phyloP scores from a whole-genome alignment of 768 basidiomycete genomes.

The Podaxis sp. region DNA sequence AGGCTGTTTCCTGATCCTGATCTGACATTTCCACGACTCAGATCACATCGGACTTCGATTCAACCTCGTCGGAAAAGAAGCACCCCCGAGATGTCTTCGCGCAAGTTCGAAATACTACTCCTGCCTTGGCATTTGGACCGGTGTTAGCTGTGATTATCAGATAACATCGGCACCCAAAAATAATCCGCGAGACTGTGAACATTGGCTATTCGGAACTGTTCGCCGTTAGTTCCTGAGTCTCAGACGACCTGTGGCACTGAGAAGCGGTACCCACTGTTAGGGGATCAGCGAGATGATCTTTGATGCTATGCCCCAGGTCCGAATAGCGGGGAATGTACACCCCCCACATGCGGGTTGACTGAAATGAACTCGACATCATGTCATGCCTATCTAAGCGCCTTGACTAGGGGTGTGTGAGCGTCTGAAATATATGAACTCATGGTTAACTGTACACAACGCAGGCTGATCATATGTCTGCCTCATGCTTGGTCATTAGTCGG shows the following conservation, averaged over 20 bases:
- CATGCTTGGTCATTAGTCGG: background rate
- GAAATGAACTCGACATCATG: too few relatives aligned
- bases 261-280: background rate
- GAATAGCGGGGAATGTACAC: background rate
- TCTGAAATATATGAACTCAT: too few relatives aligned
- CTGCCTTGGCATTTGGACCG: slow-evolving; percentile 1
- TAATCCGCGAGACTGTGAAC: background rate
- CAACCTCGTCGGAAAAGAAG: slow-evolving; percentile 1
- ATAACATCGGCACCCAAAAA: background rate
- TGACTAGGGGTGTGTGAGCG: too few relatives aligned
- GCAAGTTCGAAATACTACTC: background rate
- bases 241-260: background rate
- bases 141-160: background rate
- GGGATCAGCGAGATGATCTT: background rate
- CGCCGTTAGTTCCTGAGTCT: background rate
- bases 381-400: too few relatives aligned
- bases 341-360: background rate
- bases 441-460: background rate
- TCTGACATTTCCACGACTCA: slow-evolving; percentile 6
- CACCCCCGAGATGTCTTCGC: background rate
- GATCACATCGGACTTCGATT: background rate
- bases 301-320: background rate
- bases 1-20: slow-evolving; percentile 4
- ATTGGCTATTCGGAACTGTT: background rate
- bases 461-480: background rate